These are phyloP conservation scores for Phytophthora crassamura DNA, from an alignment of 352 stramenopile genomes.

Conservation along the genomic window DNA sequence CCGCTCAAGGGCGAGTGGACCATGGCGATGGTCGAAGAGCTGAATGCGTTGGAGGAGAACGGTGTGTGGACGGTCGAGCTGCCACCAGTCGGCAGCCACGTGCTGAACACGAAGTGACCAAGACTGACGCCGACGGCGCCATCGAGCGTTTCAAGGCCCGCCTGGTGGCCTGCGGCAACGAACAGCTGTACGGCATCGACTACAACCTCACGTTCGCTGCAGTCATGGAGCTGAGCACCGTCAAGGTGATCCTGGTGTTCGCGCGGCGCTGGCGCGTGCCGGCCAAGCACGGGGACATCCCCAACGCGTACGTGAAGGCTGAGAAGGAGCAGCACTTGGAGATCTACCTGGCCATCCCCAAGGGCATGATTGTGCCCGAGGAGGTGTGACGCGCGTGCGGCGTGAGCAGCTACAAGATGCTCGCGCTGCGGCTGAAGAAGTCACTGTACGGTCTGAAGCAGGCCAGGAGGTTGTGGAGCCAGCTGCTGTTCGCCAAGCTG, in stretches of 20 bases:
- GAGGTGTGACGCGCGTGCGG: not conserved
- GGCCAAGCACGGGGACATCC: no score
- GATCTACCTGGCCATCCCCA: no score
- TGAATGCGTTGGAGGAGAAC: slow-evolving; percentile 14
- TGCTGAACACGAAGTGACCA: slow-evolving; percentile 26
- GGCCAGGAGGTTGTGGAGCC: slow-evolving; percentile 7
- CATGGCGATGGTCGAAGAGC: not conserved
- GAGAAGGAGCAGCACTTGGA: no score
- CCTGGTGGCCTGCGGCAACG: no score
- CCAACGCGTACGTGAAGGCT: no score
- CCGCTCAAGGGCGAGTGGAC: slow-evolving; percentile 3
- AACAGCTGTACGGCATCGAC: no score
- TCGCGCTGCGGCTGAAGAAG: slow-evolving; percentile 7
- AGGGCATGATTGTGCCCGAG: not conserved
- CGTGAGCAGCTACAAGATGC: not conserved
- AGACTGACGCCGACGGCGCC: slow-evolving; percentile 6
- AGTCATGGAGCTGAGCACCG: no score
- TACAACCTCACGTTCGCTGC: no score
- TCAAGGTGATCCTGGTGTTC: no score
- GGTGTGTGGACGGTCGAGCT: slow-evolving; percentile 4
- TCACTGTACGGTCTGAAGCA: slow-evolving; percentile 18
- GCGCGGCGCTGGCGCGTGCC: no score
- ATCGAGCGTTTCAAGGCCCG: no score
- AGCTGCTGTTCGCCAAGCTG: slow-evolving; percentile 27
- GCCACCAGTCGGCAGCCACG: slow-evolving; percentile 5